phyloP scores from a whole-genome alignment of 1,139 yeast species.

The Debaryomycetaceae sp. region DNA sequence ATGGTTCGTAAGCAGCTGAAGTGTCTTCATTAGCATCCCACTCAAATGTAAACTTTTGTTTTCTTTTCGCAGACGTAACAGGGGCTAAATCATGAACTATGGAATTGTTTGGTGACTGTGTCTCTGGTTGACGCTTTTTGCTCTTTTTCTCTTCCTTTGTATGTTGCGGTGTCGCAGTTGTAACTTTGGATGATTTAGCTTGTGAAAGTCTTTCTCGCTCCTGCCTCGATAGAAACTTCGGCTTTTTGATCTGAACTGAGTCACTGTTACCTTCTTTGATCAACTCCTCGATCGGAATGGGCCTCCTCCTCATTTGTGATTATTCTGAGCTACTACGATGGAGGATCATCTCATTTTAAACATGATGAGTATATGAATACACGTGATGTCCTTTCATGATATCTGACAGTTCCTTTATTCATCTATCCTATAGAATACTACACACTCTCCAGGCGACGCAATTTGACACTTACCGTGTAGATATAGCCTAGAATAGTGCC shows the following conservation, averaged over 20 bases:
- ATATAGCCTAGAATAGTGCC: slow-evolving; percentile 22
- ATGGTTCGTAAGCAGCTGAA: slow-evolving; percentile 38
- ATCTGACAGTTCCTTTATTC: too few species aligned
- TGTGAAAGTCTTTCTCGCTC: slow-evolving; percentile 38
- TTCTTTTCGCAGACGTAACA: slow-evolving; percentile 3
- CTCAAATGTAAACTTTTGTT: slow-evolving; percentile 57
- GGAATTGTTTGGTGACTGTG: slow-evolving; percentile 6
- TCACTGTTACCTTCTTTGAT: slow-evolving; percentile 19
- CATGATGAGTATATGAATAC: too few species aligned
- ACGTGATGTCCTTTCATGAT: too few species aligned
- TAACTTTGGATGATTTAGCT: slow-evolving; percentile 8
- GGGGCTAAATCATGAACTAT: slow-evolving; percentile 1
- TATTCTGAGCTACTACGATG: neutral
- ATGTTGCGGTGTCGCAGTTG: neutral
- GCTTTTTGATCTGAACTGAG: slow-evolving; percentile 18
- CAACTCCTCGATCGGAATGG: slow-evolving; percentile 44
- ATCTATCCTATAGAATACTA: neutral
- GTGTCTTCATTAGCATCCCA: slow-evolving; percentile 76
- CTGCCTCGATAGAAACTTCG: slow-evolving; percentile 47
- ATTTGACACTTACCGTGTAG: slow-evolving; percentile 2
- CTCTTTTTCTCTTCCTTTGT: neutral
- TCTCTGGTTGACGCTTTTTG: slow-evolving; percentile 3
- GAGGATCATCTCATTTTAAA: neutral
- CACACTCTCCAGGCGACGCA: neutral
- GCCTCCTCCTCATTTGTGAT: slow-evolving; percentile 19